A percentile compares a stretch with the other conserved stretches of the same genome.
phyloP scores from a whole-genome alignment of 2,329 filamentous ascomycete genomes.

The Alternaria postmessia region DNA sequence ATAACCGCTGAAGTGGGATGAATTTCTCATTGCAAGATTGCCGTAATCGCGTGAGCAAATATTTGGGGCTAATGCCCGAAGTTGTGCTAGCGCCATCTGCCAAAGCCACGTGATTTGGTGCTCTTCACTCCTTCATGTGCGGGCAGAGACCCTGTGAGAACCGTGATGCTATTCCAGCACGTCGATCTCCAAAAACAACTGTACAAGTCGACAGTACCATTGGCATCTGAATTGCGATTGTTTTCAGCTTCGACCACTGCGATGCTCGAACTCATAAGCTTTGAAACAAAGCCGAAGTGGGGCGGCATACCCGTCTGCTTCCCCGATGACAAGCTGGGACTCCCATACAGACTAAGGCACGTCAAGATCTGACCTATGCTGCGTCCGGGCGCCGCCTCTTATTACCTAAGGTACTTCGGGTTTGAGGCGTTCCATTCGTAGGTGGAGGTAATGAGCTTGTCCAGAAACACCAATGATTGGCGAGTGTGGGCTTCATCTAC shows the following conservation, averaged over 20 bases:
- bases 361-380: slow-evolving; percentile 14
- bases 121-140: neutral
- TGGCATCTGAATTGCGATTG: neutral
- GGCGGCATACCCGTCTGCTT: slow-evolving; percentile 13
- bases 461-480: slow-evolving; percentile 20
- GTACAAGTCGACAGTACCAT: slow-evolving; percentile 1
- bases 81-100: neutral
- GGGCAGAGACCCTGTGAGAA: slow-evolving; percentile 3
- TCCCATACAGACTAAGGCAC: slow-evolving; percentile 26
- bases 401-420: slow-evolving; percentile 28
- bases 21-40: slow-evolving; percentile 8
- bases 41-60: slow-evolving; percentile 12
- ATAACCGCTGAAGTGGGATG: slow-evolving; percentile 19
- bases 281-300: slow-evolving; percentile 11
- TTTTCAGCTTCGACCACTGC: slow-evolving; percentile 14
- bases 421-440: slow-evolving; percentile 28
- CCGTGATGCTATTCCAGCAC: neutral
- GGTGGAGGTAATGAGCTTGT: slow-evolving; percentile 17
- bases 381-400: slow-evolving; percentile 22
- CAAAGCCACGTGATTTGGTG: slow-evolving; percentile 1
- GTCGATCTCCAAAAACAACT: slow-evolving; percentile 6
- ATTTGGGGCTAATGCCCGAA: neutral
- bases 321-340: slow-evolving; percentile 31
- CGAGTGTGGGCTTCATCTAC: slow-evolving; percentile 14
- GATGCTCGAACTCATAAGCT: slow-evolving; percentile 7